These are phyloP conservation scores for Candida ficus DNA, from an alignment of 805 yeast species.

Conservation along the genomic window DNA sequence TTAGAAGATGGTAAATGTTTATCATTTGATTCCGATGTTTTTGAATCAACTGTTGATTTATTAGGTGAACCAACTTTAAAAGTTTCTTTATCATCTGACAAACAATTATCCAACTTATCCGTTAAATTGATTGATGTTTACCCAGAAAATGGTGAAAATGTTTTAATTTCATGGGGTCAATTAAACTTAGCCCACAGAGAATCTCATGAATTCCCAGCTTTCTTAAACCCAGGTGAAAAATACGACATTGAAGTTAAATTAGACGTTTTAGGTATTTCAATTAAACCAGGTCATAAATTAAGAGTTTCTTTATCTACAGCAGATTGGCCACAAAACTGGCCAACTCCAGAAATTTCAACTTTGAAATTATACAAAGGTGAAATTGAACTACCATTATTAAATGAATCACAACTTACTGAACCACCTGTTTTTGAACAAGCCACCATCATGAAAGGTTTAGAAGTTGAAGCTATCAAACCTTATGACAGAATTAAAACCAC, in stretches of 20 bases:
- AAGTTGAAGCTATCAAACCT: constrained; percentile 18
- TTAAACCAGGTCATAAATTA: constrained; percentile 33
- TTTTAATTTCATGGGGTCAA: constrained; percentile 42
- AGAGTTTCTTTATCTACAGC: constrained; percentile 38
- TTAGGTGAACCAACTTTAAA: constrained; percentile 35
- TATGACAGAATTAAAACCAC: constrained; percentile 21
- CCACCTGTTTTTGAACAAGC: constrained; percentile 29
- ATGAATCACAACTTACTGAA: constrained; percentile 10
- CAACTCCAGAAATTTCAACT: constrained; percentile 36
- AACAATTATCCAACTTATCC: constrained; percentile 34
- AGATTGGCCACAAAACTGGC: constrained; percentile 48
- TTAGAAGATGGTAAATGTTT: constrained; percentile 37
- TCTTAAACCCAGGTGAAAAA: constrained; percentile 26
- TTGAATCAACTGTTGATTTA: constrained; percentile 24
- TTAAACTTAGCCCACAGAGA: constrained; percentile 37
- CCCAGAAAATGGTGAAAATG: constrained; percentile 28
- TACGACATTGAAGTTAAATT: constrained; percentile 32
- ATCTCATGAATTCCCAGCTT: constrained; percentile 37
- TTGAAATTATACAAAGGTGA: constrained; percentile 30
- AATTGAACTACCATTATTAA: constrained; percentile 27
- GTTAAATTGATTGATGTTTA: constrained; percentile 37
- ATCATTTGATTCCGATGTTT: constrained; percentile 29
- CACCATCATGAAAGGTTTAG: constrained; percentile 25
- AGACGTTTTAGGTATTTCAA: constrained; percentile 36
- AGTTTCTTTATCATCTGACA: constrained; percentile 31